Conservation (phyloP, 371 early-diverging fungal genomes). For the Rhizopus delemar region DNA sequence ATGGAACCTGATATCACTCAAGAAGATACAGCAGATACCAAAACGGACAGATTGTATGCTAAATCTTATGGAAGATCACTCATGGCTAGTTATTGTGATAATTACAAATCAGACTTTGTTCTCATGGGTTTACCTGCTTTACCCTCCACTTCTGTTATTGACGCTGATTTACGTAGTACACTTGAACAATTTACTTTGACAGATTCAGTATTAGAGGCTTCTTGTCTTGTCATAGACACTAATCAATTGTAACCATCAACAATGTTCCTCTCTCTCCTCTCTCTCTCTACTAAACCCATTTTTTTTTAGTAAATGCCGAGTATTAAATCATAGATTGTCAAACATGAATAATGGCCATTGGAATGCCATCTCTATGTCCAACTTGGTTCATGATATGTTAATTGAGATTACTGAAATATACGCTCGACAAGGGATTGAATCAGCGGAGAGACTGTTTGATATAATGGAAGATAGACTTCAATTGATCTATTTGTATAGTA, state of each 20-base stretch:
- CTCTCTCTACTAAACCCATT: background rate
- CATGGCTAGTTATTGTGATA: constrained; percentile 60
- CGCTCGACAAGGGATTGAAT: constrained; percentile 9
- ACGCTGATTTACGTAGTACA: constrained; percentile 55
- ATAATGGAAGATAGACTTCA: constrained; percentile 46
- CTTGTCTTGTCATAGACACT: constrained; percentile 59
- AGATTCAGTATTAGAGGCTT: constrained; percentile 46
- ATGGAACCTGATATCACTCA: constrained; percentile 53
- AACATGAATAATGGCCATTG: constrained; percentile 19
- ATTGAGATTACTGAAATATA: constrained; percentile 28
- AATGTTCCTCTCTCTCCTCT: background rate
- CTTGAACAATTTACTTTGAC: constrained; percentile 45
- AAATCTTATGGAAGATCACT: constrained; percentile 69
- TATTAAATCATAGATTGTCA: constrained; percentile 30
- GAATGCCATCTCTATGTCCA: constrained; percentile 29
- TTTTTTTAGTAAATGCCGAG: constrained; percentile 34
- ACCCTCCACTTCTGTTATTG: constrained; percentile 52
- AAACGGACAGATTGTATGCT: constrained; percentile 52
- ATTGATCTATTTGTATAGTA: constrained; percentile 43
- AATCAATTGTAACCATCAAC: constrained; percentile 40
- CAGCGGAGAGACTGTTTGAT: constrained; percentile 4
- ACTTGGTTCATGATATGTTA: constrained; percentile 33
- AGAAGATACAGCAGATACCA: constrained; percentile 3
- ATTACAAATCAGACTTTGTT: constrained; percentile 64
- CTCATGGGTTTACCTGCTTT: constrained; percentile 61